Evolutionary conservation across 768 basidiomycete species (phyloP), one percentile per base, ranked within the genome.

Genomic region (Trametopsis cervina): DNA sequence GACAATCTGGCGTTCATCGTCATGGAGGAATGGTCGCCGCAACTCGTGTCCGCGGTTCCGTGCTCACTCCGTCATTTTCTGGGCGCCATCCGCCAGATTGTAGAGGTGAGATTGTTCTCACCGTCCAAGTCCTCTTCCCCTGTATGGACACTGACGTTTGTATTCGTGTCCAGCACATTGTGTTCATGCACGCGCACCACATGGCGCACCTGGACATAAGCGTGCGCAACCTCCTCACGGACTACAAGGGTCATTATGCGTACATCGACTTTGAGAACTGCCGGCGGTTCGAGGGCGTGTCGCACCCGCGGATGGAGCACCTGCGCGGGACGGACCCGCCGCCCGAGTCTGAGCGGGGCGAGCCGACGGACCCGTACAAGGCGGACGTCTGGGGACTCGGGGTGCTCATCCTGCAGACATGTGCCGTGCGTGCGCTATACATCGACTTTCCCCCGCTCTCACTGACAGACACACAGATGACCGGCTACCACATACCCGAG

Each of bases 21-120:
- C 21, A 87, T 86, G 84, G 86, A 88, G 59, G 76, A 85, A 63
- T 89, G 86, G 86, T 81, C 80, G 12, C 70, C 83, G 10, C 74
- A 81, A 46, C 66, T 86, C 18, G 68, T 82, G 20, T 65, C 72
- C 12, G 66, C 69, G 27, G 63, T 68, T 21, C 79, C 81, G 4
- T 75, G 72, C 57, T 77, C 70, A 53, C 60, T 81, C 42, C 64
- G 64, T 36, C 63, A 69, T 12, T 84, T 85, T 56, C 61, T 88
- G 21, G 68, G 67, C 3, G 75, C 74, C 12, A 56, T 88, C 42
- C 75, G 75, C 18, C 83, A 86, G 59, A 83, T 78, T 53, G 78
- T 88, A 29, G 83, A 88, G 69, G 86, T 83, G 53, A 11, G 58
- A 47, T 17, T 36, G 17, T 48, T 53, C 52, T 35, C 52, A 53